Evolutionary conservation across 129 eudicot species (phyloP), one percentile per base, ranked within the genome.

Genomic region (Escallonia herrerae): DNA sequence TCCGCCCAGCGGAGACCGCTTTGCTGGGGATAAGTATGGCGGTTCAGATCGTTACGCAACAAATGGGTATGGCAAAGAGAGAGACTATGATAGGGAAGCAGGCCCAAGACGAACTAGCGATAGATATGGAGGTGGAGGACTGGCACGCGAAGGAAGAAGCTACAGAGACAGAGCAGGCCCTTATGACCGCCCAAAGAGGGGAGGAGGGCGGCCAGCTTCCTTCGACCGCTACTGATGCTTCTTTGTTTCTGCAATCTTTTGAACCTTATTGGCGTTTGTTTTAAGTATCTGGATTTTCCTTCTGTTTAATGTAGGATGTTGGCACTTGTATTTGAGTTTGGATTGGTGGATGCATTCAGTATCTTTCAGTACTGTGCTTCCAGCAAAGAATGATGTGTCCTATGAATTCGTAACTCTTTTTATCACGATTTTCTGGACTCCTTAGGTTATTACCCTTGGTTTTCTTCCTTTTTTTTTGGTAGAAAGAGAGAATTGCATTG

Each of bases 101-200:
- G 95, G 77, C 37, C 81, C 80, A 43, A 77, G 97, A 71, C 79
- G 97, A 67, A 74, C 82, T 63, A 68, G 85, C 57, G 97, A 85
- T 72, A 75, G 95, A 76, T 87, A 83, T 42, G 90, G 82, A 43
- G 86, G 70, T 47, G 95, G 90, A 15, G 95, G 94, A 2, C 91
- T 94, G 13, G 71, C 83, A 22, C 97, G 95, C 58, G 95, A 87
- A 69, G 91, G 85, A 66, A 83, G 89, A 84, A 76, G 63, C 79
- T 84, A 80, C 69, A 81, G 96, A 76, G 97, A 91, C 11, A 83
- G 96, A 73, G 83, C 95, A 9, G 96, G 70, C 56, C 96, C 97
- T 1, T 91, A 91, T 81, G 97, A 91, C 61, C 94, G 89, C 74
- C 96, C 97, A 40, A 77, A 87, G 75, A 79, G 90, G 64, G 90